phyloP scores from a whole-genome alignment of 148 eudicot species.

The Camellia granthamiana region DNA sequence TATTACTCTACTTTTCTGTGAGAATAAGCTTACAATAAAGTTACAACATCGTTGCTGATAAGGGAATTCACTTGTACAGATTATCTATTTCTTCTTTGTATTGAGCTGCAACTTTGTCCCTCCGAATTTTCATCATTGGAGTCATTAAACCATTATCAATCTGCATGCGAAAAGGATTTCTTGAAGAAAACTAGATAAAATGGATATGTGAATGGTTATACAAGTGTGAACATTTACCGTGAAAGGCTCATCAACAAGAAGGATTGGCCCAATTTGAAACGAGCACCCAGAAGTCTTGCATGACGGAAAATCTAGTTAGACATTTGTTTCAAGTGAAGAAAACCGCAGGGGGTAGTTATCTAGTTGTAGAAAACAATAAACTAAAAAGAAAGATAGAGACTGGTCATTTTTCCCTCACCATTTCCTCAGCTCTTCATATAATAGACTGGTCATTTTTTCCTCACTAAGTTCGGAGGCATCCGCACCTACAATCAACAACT shows the following conservation, averaged over 20 bases:
- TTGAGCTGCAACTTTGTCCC: conserved; percentile 69
- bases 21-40: no score
- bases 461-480: conserved; percentile 49
- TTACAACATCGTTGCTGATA: conserved; percentile 9
- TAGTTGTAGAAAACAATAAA: not conserved
- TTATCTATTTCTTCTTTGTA: conserved; percentile 61
- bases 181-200: not conserved
- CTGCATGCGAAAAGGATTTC: conserved; percentile 38
- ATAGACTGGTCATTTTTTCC: conserved; percentile 46
- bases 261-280: conserved; percentile 13
- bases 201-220: not conserved
- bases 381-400: no score
- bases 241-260: conserved; percentile 73
- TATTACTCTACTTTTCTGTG: no score
- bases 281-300: conserved; percentile 83
- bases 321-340: not conserved
- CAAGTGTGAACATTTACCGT: conserved; percentile 44
- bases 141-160: conserved; percentile 89
- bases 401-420: no score
- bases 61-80: conserved; percentile 50
- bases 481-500: conserved; percentile 33
- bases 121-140: conserved; percentile 85
- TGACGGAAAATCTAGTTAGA: not conserved
- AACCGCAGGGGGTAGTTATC: not conserved
- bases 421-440: conserved; percentile 20